Evolutionary conservation across 108 stramenopile genomes (phyloP), one percentile per base, ranked within the genome.

Genomic region (Nannochloropsis gaditana): DNA sequence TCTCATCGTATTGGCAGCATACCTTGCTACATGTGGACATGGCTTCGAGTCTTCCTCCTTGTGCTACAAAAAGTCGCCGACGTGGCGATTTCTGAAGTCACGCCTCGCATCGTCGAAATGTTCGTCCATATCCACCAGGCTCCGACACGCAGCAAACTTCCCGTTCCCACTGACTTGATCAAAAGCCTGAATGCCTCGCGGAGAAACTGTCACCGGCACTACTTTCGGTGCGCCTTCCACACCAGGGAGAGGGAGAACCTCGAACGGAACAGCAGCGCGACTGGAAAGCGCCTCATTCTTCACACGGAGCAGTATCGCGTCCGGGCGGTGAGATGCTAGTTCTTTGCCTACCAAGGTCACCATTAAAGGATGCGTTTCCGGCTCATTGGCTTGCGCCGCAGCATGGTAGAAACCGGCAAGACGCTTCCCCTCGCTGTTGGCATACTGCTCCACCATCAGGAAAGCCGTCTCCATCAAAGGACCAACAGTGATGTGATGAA

Each of bases 401-500:
- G 59, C 59, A 8, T 73, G n/a, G 59, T 73, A 73, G 59, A n/a
- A 73, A n/a, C 59, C 59, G 15, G 59, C 59, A 15, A 73, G n/a
- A 73, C 59, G 59, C 59, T 73, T 73, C 4, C 59, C 59, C 6
- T 8, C n/a, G 59, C 19, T 73, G 59, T n/a, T 4, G 59, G 59
- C 59, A n/a, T 73, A 73, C 59, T 73, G 59, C 59, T 73, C 59
- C 59, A 73, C 59, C 5, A 73, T 15, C 59, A 73, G n/a, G n/a
- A 73, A 73, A n/a, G 59, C 59, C 59, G 59, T 73, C 59, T 73
- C 59, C 59, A 73, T 15, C 59, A 73, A n/a, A n/a, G 59, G 59
- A 6, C 59, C 59, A 15, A 73, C 59, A 3, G 59, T 73, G 59
- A n/a, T 73, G 6, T 73, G 59, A 73, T 73, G 59, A n/a, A 73